Evolutionary conservation across 2,329 filamentous ascomycete genomes (phyloP), one percentile per base, ranked within the genome.

Genomic region (Ascochyta viciae-villosae): DNA sequence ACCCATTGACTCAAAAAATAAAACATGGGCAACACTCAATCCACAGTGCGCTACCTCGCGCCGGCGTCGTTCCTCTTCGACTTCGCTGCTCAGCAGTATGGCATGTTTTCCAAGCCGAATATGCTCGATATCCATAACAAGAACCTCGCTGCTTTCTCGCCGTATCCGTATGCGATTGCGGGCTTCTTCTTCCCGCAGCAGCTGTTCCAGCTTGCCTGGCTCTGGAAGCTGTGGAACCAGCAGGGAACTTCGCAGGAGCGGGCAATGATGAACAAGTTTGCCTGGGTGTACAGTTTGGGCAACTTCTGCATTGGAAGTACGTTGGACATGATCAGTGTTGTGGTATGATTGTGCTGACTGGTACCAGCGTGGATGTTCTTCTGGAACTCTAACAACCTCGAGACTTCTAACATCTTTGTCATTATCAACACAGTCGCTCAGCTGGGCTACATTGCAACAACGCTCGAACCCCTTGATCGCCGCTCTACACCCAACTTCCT

Each of bases 151-250:
- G 86, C 85, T 66, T 87, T 83, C 75, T 82, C 78, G 1, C 84
- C 84, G 0, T 81, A 86, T 54, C 83, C 84, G 1, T 83, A 78
- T 64, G 85, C 85, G 72, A 85, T 87, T 57, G 84, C 76, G 0
- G 82, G 74, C 15, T 87, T 87, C 76, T 87, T 87, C 77, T 84
- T 85, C 68, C 83, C 83, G 0, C 84, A 87, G 67, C 84, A 87
- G 66, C 65, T 86, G 4, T 81, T 86, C 67, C 83, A 87, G 68
- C 65, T 86, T 3, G 79, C 75, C 3, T 87, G 83, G 84, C 71
- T 87, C 5, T 87, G 83, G 73, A 78, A 80, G 57, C 74, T 87
- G 2, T 85, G 79, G 75, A 81, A 78, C 47, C 73, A 82, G 8
- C 76, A 81, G 44, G 70, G 77, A 0, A 78, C 73, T 33, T 70